Base-by-base conservation (phyloP, 2,329 filamentous ascomycete species). In the Claviceps sp. region DNA sequence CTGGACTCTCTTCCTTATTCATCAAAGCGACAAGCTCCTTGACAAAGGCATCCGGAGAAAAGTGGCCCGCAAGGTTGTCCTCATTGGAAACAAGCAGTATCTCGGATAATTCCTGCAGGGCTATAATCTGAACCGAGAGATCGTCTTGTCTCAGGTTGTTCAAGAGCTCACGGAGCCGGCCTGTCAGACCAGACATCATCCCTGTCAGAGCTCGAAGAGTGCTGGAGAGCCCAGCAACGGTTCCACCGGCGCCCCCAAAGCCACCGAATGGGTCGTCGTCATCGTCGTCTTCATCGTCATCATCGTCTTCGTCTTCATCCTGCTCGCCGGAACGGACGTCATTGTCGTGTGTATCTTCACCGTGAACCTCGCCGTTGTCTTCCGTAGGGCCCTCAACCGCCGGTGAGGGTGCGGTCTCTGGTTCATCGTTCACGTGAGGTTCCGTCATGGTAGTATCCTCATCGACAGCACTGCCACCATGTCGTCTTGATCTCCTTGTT, bases 81-180 rank as follows among this genome's bases (percentile, higher is more conserved):
- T 98, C 93, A 59, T 93, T 97, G 11, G 91, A 95, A 40, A 98
- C 87, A 34, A 98, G 75, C 5, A 98, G 74, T 51, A 97, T 84
- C 67, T 98, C 90, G 0, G 91, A 95, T 6, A 98, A 75, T 60
- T 97, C 91, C 67, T 95, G 88, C 34, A 98, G 72, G 30, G 91
- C 93, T 62, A 96, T 89, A 58, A 95, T 75, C 70, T 98, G 94
- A 41, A 93, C 72, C 0, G 89, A 90, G 57, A 96, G 89, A 47
- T 91, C 87, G 63, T 90, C 91, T 60, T 87, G 82, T 57, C 85
- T 84, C 53, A 98, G 72, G 59, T 84, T 87, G 67, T 71, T 76
- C 55, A 91, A 71, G 49, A 90, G 84, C 54, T 89, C 87, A 52
- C 91, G 81, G 48, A 98, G 74, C 57, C 89, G 82, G 41, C 82